These are phyloP conservation scores for Hypericum perforatum DNA, from an alignment of 345 rosid species.

Conservation along the genomic window DNA sequence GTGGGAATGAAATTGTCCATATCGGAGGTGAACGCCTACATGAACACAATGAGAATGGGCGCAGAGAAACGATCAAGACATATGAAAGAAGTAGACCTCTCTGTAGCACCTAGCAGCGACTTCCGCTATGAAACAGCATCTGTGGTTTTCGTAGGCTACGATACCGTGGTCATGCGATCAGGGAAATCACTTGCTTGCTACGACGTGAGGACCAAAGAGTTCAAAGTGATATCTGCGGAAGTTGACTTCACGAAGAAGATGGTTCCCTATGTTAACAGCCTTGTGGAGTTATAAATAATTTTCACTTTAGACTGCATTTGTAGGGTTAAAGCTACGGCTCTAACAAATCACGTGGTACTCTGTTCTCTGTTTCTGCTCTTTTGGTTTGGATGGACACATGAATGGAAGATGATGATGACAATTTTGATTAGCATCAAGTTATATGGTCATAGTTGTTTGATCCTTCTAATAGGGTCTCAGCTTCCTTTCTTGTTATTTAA, in stretches of 20 bases:
- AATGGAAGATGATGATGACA: no score
- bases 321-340: no score
- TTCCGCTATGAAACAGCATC: neutral
- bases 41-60: conserved; percentile 32
- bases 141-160: conserved; percentile 9
- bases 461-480: no score
- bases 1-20: neutral
- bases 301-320: neutral
- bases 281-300: conserved; percentile 26
- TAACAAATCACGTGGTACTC: no score
- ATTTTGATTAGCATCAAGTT: no score
- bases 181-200: conserved; percentile 12
- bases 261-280: conserved; percentile 33
- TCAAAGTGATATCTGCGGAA: conserved; percentile 6
- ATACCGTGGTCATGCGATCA: conserved; percentile 12
- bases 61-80: conserved; percentile 20
- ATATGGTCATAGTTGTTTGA: no score
- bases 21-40: conserved; percentile 21
- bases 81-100: conserved; percentile 3
- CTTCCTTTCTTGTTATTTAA: no score
- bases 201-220: conserved; percentile 18
- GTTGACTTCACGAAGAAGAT: neutral
- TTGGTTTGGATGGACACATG: no score
- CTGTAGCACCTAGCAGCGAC: neutral
- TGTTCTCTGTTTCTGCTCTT: no score